Conservation (phyloP, 1,284 basidiomycete genomes). For the Tremellales sp. region DNA sequence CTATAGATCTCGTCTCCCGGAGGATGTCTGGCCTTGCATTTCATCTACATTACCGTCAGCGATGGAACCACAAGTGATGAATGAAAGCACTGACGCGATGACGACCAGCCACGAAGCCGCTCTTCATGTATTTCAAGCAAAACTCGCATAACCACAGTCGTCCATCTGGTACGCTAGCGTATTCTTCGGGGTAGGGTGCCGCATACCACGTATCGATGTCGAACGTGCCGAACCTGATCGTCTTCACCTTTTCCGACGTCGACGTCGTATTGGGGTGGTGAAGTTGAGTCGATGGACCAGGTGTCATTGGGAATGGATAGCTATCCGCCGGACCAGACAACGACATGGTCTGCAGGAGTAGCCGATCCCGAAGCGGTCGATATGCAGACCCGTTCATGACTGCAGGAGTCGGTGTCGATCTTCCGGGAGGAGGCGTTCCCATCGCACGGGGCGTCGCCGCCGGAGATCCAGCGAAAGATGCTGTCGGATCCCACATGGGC, state of each 20-base stretch:
- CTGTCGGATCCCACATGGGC: slow-evolving; percentile 24
- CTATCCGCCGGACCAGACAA: slow-evolving; percentile 12
- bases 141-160: slow-evolving; percentile 96
- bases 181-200: slow-evolving; percentile 98
- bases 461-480: slow-evolving; percentile 13
- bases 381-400: slow-evolving; percentile 33
- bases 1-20: slow-evolving; percentile 99
- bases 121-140: slow-evolving; percentile 98
- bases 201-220: slow-evolving; percentile 99
- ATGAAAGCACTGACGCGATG: slow-evolving; percentile 67
- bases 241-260: slow-evolving; percentile 58
- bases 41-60: slow-evolving; percentile 57
- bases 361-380: slow-evolving; percentile 42
- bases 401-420: slow-evolving; percentile 42
- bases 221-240: slow-evolving; percentile 87
- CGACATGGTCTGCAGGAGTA: slow-evolving; percentile 30
- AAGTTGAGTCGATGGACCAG: slow-evolving; percentile 1
- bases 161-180: slow-evolving; percentile 87
- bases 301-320: slow-evolving; percentile 4
- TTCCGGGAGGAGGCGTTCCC: slow-evolving; percentile 10
- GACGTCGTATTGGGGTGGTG: slow-evolving; percentile 1
- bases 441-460: slow-evolving; percentile 14
- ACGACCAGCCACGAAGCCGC: slow-evolving; percentile 76
- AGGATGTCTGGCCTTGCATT: slow-evolving; percentile 91
- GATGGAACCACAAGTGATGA: slow-evolving; percentile 1